These are phyloP conservation scores for Stropharia rugosoannulata DNA, from an alignment of 768 basidiomycete genomes.

Conservation along the genomic window DNA sequence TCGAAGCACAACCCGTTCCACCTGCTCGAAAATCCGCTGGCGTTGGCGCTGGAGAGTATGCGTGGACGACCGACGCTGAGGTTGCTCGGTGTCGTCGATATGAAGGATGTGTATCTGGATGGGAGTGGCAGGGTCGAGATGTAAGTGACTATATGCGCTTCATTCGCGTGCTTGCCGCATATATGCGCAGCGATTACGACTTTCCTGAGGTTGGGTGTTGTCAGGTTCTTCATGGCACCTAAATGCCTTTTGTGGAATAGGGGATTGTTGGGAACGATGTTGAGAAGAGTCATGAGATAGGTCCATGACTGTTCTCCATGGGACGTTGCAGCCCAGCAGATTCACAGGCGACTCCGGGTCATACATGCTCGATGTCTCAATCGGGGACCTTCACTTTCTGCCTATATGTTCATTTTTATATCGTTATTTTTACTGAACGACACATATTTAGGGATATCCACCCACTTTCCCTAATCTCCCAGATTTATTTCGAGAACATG, in stretches of 20 bases:
- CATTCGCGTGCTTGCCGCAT: neutral
- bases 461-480: constrained; percentile 57
- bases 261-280: too few relatives aligned
- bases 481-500: constrained; percentile 68
- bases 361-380: too few relatives aligned
- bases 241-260: too few relatives aligned
- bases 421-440: neutral
- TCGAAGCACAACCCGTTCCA: constrained; percentile 29
- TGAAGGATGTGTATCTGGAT: constrained; percentile 62
- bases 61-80: constrained; percentile 66
- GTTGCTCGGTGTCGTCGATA: constrained; percentile 50
- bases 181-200: too few relatives aligned
- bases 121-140: constrained; percentile 47
- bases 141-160: constrained; percentile 16
- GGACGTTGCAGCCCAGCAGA: too few relatives aligned
- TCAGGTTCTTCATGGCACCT: too few relatives aligned
- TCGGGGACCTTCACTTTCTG: too few relatives aligned
- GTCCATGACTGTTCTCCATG: too few relatives aligned
- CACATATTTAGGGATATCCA: constrained; percentile 59
- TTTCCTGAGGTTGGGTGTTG: too few relatives aligned
- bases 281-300: too few relatives aligned
- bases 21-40: constrained; percentile 66
- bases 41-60: constrained; percentile 78
- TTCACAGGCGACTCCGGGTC: too few relatives aligned
- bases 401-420: too few relatives aligned